A percentile compares a stretch with the other conserved stretches of the same genome.
These are phyloP conservation scores for Aspergillus saccharolyticus DNA, from an alignment of 495 filamentous ascomycete species.

Conservation along the genomic window DNA sequence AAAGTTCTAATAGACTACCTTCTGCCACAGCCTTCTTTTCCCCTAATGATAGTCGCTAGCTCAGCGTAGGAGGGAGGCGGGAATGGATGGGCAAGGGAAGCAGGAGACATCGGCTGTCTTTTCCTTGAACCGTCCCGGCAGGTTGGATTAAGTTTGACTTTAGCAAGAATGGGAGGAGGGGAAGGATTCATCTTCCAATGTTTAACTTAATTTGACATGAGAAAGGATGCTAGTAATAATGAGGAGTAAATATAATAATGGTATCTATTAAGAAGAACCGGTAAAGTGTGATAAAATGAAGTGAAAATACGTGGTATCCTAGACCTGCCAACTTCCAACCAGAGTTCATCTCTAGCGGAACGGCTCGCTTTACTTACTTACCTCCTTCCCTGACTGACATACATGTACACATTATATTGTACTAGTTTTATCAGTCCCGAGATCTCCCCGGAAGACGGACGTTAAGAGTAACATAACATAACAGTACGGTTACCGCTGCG, in stretches of 20 bases:
- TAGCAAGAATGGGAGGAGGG: conserved; percentile 35
- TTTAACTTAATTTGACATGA: neutral
- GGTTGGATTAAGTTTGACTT: conserved; percentile 44
- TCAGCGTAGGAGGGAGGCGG: conserved; percentile 1
- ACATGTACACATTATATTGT: no score
- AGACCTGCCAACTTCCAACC: no score
- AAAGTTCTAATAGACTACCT: neutral
- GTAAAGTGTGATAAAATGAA: no score
- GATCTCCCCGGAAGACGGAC: neutral
- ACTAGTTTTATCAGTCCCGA: no score
- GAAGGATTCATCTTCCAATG: conserved; percentile 7
- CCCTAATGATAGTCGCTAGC: neutral
- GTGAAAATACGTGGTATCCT: no score
- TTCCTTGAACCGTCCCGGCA: conserved; percentile 32
- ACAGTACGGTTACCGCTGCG: neutral
- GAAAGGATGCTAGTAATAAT: conserved; percentile 3
- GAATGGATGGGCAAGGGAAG: conserved; percentile 10
- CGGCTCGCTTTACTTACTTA: no score
- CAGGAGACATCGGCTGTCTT: conserved; percentile 13
- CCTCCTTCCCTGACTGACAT: no score
- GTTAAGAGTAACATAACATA: no score
- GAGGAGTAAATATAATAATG: no score
- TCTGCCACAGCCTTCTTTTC: neutral
- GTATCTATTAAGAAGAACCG: no score
- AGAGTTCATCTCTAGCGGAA: neutral